phyloP scores from a whole-genome alignment of 139 green algal species.

The Closterium sp. region DNA sequence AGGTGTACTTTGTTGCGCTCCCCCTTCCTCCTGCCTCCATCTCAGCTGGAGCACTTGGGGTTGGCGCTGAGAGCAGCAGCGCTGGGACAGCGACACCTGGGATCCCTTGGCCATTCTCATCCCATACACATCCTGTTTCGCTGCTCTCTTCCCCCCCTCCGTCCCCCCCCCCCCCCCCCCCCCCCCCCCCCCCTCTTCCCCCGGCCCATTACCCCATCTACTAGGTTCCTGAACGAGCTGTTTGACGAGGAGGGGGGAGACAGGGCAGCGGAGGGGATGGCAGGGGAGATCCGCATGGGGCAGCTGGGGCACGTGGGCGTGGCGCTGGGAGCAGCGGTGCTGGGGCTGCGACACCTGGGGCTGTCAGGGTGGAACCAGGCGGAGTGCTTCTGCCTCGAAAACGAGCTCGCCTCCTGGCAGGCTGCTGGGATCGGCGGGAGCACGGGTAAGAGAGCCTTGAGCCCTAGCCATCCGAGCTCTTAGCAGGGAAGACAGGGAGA shows the following conservation, averaged over 20 bases:
- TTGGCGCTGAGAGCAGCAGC: constrained; percentile 69
- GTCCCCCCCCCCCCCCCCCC: neutral
- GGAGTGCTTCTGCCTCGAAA: constrained; percentile 87
- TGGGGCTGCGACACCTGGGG: constrained; percentile 80
- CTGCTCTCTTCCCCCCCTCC: neutral
- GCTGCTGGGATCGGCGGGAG: constrained; percentile 9
- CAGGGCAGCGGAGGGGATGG: constrained; percentile 41
- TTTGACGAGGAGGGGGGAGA: constrained; percentile 51
- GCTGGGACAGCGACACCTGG: constrained; percentile 77
- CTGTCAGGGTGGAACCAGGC: constrained; percentile 65
- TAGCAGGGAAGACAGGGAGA: constrained; percentile 68
- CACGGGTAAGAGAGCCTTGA: neutral
- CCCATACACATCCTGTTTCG: neutral
- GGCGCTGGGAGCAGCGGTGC: constrained; percentile 69
- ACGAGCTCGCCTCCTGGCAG: constrained; percentile 85
- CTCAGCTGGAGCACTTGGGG: constrained; percentile 9
- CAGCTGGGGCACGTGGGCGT: constrained; percentile 28
- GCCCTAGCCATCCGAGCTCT: neutral
- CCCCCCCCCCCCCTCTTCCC: neutral
- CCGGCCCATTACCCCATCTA: too few species aligned
- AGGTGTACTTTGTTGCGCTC: too few species aligned
- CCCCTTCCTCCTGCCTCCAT: neutral
- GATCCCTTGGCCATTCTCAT: neutral
- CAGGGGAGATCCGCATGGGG: neutral
- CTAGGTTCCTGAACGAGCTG: constrained; percentile 33